Evolutionary conservation across 495 filamentous ascomycete genomes (phyloP), one percentile per base, ranked within the genome.

Genomic region (Aspergillus panamensis): DNA sequence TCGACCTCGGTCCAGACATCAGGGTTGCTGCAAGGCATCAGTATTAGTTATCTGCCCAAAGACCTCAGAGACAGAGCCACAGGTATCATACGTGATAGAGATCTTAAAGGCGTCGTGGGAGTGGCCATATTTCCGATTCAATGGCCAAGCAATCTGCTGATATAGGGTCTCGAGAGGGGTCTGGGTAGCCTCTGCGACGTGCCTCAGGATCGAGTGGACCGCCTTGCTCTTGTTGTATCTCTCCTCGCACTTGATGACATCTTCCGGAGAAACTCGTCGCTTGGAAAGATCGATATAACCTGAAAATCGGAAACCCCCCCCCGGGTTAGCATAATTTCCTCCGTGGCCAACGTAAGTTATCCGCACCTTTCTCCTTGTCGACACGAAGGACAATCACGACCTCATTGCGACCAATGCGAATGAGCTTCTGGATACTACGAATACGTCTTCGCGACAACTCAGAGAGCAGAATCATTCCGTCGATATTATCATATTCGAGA

Each of bases 171-270:
- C 91, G 69, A 98, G 94, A 14, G 94, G 92, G 20, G 87, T 91
- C 69, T 87, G 85, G 30, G 92, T 96, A 75, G 96, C 97, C 80
- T 98, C 94, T 51, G 94, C 93, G 44, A 97, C 94, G 70, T 98
- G 94, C 61, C 94, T 85, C 86, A 97, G 89, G 71, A 98, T 97
- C 4, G 89, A 93, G 76, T 97, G 93, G 51, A 97, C 94, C 78
- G 96, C 92, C 80, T 98, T 98, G 80, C 88, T 90, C 84, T 98
- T 98, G 83, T 98, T 98, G 80, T 96, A 98, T 37, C 94, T 84
- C 77, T 98, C 94, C 70, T 98, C 94, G 73, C 95, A 97, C 77
- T 96, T 96, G 53, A 96, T 78, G 44, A 97, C 93, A 80, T 98
- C 94, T 71, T 98, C 94, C 33, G 95, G 89, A 4, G 92, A 96